These are phyloP conservation scores for Cercophora newfieldiana DNA, from an alignment of 495 filamentous ascomycete genomes.

Conservation along the genomic window DNA sequence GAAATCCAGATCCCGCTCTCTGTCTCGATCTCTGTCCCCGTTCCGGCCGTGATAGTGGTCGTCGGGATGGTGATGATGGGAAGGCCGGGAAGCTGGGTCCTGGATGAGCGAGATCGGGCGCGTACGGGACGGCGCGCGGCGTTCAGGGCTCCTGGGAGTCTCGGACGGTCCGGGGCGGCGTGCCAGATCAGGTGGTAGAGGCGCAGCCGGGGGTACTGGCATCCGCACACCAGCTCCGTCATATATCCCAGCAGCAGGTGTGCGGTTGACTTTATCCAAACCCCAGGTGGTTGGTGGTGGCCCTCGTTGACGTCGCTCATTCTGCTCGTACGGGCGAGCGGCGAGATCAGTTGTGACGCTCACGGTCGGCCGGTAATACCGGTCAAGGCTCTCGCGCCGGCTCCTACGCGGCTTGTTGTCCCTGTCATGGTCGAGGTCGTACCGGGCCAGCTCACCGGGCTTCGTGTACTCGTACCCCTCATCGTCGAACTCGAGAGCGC, in stretches of 20 bases:
- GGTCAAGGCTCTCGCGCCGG: conserved; percentile 53
- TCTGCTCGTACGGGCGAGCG: conserved; percentile 38
- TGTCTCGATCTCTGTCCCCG: conserved; percentile 27
- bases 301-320: conserved; percentile 46
- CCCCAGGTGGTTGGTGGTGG: conserved; percentile 64
- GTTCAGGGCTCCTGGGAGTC: conserved; percentile 35
- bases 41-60: conserved; percentile 46
- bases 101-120: conserved; percentile 52
- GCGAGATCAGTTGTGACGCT: conserved; percentile 59
- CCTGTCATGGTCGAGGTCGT: conserved; percentile 55
- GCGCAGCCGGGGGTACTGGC: conserved; percentile 42
- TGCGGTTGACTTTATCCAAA: conserved; percentile 57
- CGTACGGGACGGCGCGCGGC: conserved; percentile 29
- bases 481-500: conserved; percentile 59
- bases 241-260: conserved; percentile 39
- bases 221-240: conserved; percentile 47
- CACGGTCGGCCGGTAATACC: conserved; percentile 64
- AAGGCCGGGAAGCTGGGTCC: conserved; percentile 35
- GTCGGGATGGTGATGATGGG: conserved; percentile 36
- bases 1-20: conserved; percentile 23
- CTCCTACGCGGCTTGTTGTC: conserved; percentile 40
- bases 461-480: conserved; percentile 73
- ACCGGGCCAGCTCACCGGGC: conserved; percentile 65
- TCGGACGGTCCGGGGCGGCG: conserved; percentile 34
- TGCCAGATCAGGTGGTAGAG: conserved; percentile 35